A percentile compares a stretch with the other conserved stretches of the same genome.
These are phyloP conservation scores for Spinacia oleracea DNA, from an alignment of 179 eudicot genomes.

Conservation along the genomic window DNA sequence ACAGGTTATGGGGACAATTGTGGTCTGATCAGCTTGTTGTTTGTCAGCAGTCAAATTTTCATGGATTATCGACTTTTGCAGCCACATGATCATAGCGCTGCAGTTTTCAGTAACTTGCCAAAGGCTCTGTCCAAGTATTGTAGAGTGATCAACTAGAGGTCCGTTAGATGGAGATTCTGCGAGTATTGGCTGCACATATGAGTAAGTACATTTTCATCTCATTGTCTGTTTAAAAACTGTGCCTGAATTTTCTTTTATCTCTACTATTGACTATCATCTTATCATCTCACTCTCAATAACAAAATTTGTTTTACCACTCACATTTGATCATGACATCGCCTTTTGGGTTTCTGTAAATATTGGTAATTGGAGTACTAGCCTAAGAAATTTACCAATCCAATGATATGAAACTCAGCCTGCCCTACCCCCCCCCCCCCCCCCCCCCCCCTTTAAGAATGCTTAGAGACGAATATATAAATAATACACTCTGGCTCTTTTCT, in stretches of 20 bases:
- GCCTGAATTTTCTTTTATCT: neutral
- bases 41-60: neutral
- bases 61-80: neutral
- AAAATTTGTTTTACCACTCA: neutral
- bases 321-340: neutral
- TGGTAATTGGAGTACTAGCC: neutral
- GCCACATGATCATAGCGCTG: neutral
- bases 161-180: neutral
- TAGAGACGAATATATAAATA: no score
- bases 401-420: neutral
- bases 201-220: constrained; percentile 9
- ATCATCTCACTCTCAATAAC: neutral
- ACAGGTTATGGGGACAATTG: neutral
- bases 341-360: neutral
- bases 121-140: neutral
- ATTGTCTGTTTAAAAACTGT: neutral
- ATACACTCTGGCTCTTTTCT: no score
- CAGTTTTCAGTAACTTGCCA: neutral
- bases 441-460: no score
- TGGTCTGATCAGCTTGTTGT: neutral
- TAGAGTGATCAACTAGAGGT: neutral
- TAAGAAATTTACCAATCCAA: neutral
- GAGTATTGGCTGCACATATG: neutral
- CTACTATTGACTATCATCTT: neutral
- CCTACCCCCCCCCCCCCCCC: no score